Conservation (phyloP, 164 flowering plant species). For the Vitis amurensis region DNA sequence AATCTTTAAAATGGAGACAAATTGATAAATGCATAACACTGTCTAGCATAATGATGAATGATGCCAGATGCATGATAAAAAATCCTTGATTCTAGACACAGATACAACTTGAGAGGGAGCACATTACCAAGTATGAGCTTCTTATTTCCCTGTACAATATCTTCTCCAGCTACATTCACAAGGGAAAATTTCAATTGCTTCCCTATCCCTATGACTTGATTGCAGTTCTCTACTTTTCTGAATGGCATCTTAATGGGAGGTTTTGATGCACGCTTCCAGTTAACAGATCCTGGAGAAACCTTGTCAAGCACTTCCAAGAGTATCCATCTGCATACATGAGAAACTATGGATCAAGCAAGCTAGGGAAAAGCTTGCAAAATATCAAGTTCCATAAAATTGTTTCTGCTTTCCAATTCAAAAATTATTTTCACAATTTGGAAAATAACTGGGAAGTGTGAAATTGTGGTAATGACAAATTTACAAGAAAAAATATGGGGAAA, state of each 20-base stretch:
- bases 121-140: slow-evolving; percentile 86
- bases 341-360: slow-evolving; percentile 2
- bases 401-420: background rate
- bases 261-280: slow-evolving; percentile 89
- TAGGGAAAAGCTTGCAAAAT: background rate
- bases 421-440: background rate
- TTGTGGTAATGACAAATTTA: background rate
- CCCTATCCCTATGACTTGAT: slow-evolving; percentile 83
- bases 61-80: no score
- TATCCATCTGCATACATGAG: slow-evolving; percentile 65
- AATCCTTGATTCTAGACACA: no score
- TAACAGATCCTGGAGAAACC: slow-evolving; percentile 80
- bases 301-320: slow-evolving; percentile 90
- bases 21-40: no score
- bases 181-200: slow-evolving; percentile 74
- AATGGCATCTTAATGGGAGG: slow-evolving; percentile 98
- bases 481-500: background rate
- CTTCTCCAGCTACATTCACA: slow-evolving; percentile 88
- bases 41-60: no score
- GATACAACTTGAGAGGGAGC: background rate
- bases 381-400: background rate
- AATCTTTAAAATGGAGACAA: no score
- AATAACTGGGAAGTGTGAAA: background rate
- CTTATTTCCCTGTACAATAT: slow-evolving; percentile 89
- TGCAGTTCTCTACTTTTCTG: slow-evolving; percentile 93